Conservation (phyloP, 192 early-diverging fungal genomes). For the Coemansia sp. region DNA sequence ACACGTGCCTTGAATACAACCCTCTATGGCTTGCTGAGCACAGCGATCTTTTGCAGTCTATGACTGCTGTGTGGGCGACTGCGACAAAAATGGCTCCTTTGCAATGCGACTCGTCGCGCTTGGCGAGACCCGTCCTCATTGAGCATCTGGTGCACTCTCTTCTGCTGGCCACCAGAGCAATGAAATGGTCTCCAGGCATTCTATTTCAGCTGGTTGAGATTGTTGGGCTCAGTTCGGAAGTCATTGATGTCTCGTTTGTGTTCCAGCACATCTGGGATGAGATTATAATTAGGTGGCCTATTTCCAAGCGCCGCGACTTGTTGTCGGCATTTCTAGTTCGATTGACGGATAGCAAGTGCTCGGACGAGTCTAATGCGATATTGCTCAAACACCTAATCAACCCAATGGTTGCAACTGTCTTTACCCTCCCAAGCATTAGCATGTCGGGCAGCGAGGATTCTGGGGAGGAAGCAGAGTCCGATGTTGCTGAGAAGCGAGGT, state of each 20-base stretch:
- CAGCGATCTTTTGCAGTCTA: constrained; percentile 26
- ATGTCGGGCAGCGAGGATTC: not conserved
- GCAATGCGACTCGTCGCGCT: constrained; percentile 22
- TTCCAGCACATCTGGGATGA: constrained; percentile 42
- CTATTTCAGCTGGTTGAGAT: constrained; percentile 46
- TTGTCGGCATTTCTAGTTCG: constrained; percentile 65
- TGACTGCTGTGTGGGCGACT: constrained; percentile 27
- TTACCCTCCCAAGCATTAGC: constrained; percentile 64
- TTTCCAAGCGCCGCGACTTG: constrained; percentile 62
- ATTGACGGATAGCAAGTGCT: constrained; percentile 61
- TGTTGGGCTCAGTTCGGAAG: constrained; percentile 35
- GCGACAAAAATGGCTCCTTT: constrained; percentile 7
- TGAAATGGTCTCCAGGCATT: constrained; percentile 32
- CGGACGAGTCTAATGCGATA: constrained; percentile 69
- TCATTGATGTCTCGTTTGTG: constrained; percentile 42
- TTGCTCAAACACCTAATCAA: constrained; percentile 80
- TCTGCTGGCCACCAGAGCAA: constrained; percentile 32
- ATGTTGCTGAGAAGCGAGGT: constrained; percentile 64
- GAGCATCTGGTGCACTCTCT: constrained; percentile 40
- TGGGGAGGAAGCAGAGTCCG: constrained; percentile 42
- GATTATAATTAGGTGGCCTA: constrained; percentile 61
- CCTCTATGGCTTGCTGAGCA: constrained; percentile 45
- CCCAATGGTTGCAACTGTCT: constrained; percentile 64
- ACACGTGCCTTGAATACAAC: constrained; percentile 20
- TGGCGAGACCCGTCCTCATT: constrained; percentile 31